Evolutionary conservation across 1,284 basidiomycete species (phyloP).

Genomic region (Abortiporus biennis): DNA sequence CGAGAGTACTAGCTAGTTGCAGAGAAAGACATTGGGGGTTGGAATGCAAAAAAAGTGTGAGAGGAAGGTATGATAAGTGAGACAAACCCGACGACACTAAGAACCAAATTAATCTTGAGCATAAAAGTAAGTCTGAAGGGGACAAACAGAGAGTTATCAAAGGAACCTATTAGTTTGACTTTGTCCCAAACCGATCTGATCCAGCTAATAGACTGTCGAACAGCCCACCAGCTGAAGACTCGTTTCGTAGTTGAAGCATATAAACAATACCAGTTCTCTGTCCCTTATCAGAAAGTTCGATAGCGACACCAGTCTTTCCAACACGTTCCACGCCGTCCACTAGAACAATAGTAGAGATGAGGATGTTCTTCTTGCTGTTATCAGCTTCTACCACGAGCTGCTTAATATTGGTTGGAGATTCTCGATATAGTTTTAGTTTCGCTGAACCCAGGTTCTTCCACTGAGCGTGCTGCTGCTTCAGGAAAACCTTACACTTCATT

Average conservation of each 20-base stretch:
- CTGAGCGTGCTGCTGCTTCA: constrained; percentile 91
- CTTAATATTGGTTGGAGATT: constrained; percentile 83
- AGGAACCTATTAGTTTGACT: background rate
- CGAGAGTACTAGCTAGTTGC: constrained; percentile 1
- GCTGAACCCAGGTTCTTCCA: constrained; percentile 95
- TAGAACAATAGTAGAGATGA: constrained; percentile 94
- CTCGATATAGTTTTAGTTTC: constrained; percentile 81
- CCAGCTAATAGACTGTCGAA: constrained; percentile 87
- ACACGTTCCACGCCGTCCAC: constrained; percentile 97
- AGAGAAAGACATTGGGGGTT: constrained; percentile 1
- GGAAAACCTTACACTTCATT: constrained; percentile 98
- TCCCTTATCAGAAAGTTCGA: constrained; percentile 91
- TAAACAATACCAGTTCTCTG: constrained; percentile 93
- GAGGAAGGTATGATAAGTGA: too few relatives aligned
- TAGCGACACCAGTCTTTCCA: constrained; percentile 94
- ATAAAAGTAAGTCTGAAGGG: background rate
- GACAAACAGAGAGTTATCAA: too few relatives aligned
- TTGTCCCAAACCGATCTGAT: constrained; percentile 48
- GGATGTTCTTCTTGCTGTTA: constrained; percentile 65
- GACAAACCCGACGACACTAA: constrained; percentile 2
- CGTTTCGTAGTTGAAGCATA: constrained; percentile 93
- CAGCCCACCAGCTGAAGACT: constrained; percentile 78
- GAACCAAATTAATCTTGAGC: too few relatives aligned
- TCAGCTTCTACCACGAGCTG: constrained; percentile 95
- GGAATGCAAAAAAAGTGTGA: too few relatives aligned